Evolutionary conservation across 2,329 filamentous ascomycete species (phyloP).

Genomic region (Ramularia endophylla): DNA sequence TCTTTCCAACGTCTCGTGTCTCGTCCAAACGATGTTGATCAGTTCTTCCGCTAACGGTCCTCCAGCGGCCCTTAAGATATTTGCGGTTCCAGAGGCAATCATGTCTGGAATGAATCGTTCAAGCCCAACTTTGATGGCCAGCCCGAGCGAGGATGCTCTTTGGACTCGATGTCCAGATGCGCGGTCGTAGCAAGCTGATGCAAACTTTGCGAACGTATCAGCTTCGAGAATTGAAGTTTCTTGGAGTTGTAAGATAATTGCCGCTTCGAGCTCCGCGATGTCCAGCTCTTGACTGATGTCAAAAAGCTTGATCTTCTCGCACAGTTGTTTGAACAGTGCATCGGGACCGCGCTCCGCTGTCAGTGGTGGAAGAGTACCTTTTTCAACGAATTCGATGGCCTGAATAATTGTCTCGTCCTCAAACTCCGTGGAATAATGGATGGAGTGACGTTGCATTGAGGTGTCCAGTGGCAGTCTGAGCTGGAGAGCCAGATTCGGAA

Average conservation of each 20-base stretch:
- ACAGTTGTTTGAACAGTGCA: background rate
- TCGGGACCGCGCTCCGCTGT: background rate
- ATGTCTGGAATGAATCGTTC: background rate
- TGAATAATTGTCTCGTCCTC: slow-evolving; percentile 2
- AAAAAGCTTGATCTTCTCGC: background rate
- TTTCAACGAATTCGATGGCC: slow-evolving; percentile 2
- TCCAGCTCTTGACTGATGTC: background rate
- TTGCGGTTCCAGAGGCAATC: background rate
- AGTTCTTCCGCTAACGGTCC: too few species aligned
- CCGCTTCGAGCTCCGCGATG: background rate
- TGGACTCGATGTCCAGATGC: background rate
- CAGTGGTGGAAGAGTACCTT: background rate
- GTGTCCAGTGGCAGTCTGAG: background rate
- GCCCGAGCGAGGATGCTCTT: background rate
- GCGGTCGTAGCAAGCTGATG: background rate
- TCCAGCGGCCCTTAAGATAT: too few species aligned
- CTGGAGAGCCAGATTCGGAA: slow-evolving; percentile 1
- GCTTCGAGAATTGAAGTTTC: background rate
- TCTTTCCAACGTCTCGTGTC: too few species aligned
- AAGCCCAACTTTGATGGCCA: background rate
- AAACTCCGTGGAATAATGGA: background rate
- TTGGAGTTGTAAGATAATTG: background rate
- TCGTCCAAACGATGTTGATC: too few species aligned
- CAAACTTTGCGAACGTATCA: background rate
- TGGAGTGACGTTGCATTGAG: background rate